Base-by-base conservation (phyloP, 78 protist genomes). In the Ministeria vibrans region DNA sequence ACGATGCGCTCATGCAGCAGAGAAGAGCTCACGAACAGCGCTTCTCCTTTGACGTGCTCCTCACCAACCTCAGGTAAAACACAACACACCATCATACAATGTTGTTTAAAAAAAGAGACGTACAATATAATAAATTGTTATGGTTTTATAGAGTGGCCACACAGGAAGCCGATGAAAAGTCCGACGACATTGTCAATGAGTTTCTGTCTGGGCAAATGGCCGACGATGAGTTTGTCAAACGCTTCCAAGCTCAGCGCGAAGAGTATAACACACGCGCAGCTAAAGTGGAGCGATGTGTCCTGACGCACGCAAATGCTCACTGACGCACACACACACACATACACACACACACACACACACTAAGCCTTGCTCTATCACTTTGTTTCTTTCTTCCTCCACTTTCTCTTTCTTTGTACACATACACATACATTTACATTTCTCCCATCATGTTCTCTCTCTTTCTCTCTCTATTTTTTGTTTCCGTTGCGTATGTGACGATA, bases 401-500 rank as follows among this genome's bases (percentile, higher is more conserved):
- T n/a, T n/a, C n/a, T n/a, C n/a, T n/a, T n/a, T n/a, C n/a, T n/a
- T 7, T 22, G 9, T 32, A 25, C 59, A 25, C 0, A 25, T 0
- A 25, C 75, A 25, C 59, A 25, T 43, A 25, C 59, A 73, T 23
- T 15, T 23, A 49, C 30, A 49, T 23, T 15, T 23, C 18, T 13
- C 18, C 45, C 9, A 34, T 20, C 39, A 74, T 18, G 76, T 22
- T 93, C 45, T 78, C 94, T 27, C 96, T 92, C 76, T 91, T 92
- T 23, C 43, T 69, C 2, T 75, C 95, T 39, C 80, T 95, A 27
- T 96, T 98, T 80, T 94, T 96, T n/a, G 98, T 95, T 83, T 98
- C 99, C 34, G 99, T 98, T 30, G 88, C 95, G 30, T 92, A 91
- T 34, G 53, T 63, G 42, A 79, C 90, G 43, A 76, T 91, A n/a